Conservation (phyloP, 768 basidiomycete genomes). For the Kwoniella sp. region DNA sequence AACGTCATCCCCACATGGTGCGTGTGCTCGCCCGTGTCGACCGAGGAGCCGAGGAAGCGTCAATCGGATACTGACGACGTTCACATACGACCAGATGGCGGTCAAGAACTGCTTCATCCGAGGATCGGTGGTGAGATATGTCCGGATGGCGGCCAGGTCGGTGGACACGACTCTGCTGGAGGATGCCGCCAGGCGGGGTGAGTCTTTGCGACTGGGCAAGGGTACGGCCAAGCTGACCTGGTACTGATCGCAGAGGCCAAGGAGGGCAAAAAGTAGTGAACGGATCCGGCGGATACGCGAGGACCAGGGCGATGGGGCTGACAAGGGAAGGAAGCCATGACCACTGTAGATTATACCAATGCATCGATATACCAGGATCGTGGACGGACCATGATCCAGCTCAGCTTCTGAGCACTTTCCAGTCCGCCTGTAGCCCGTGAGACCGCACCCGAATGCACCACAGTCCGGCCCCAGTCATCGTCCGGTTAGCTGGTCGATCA, state of each 20-base stretch:
- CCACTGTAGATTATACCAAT: conserved; percentile 11
- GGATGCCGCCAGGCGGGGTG: conserved; percentile 94
- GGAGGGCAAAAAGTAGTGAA: conserved; percentile 41
- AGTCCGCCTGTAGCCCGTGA: too few relatives aligned
- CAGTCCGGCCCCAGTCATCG: too few relatives aligned
- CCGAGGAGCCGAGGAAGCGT: too few relatives aligned
- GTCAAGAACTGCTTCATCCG: conserved; percentile 99
- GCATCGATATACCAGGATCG: conserved; percentile 23
- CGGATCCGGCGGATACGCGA: not conserved
- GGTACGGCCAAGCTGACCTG: conserved; percentile 5
- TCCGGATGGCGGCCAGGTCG: conserved; percentile 83
- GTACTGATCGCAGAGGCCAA: conserved; percentile 39
- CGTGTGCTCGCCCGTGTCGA: too few relatives aligned
- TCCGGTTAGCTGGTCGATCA: too few relatives aligned
- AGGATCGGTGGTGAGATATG: conserved; percentile 96
- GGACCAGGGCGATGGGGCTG: not conserved
- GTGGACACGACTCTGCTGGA: conserved; percentile 94
- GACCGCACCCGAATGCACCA: too few relatives aligned
- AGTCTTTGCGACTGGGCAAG: conserved; percentile 24
- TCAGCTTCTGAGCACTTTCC: too few relatives aligned
- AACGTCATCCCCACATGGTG: conserved; percentile 96
- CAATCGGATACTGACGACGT: too few relatives aligned
- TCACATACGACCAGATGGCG: conserved; percentile 66
- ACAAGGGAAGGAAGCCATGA: not conserved
- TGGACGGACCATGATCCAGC: too few relatives aligned